Base-by-base conservation (phyloP, 345 rosid genomes). In the Anacardium occidentale region DNA sequence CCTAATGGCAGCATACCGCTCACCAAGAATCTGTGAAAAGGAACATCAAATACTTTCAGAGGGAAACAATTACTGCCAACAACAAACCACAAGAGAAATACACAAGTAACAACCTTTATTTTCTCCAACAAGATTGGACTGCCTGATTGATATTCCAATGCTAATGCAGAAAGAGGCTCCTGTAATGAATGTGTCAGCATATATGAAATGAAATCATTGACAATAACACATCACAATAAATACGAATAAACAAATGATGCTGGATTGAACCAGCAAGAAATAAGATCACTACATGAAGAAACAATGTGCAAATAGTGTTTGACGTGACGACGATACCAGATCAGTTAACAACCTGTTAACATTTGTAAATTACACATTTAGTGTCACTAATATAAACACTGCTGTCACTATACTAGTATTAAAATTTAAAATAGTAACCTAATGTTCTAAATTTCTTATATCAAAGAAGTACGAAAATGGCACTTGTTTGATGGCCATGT, bases 61-160 rank as follows among this genome's bases (percentile, higher is more conserved):
- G 3, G 32, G 22, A 17, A 51, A 57, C 0, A 51, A 48, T 20
- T n/a, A 62, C n/a, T 44, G 24, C 7, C 57, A 65, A 57, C 25
- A 75, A 66, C 10, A 52, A 62, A 61, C 20, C 64, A 8, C 17
- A 64, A 25, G 2, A 42, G 37, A 22, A 25, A 66, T 8, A 44
- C 20, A 68, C 22, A 20, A 26, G 54, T 2, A 59, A 40, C 11
- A 54, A 92, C 99, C 99, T 91, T 92, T 8, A 95, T 95, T 83
- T 95, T 95, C 87, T 92, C 91, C 52, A 91, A 83, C 83, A 95
- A 81, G 65, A 95, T 92, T 66, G 91, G 89, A 75, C 97, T 95
- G 60, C 97, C 97, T 18, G 92, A 85, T 80, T 91, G 83, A 68
- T 92, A 92, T 62, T 95, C 99, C 63, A 87, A 87, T n/a, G 91